phyloP scores from a whole-genome alignment of 202 grass and related monocot genomes.

The Digitaria exilis region DNA sequence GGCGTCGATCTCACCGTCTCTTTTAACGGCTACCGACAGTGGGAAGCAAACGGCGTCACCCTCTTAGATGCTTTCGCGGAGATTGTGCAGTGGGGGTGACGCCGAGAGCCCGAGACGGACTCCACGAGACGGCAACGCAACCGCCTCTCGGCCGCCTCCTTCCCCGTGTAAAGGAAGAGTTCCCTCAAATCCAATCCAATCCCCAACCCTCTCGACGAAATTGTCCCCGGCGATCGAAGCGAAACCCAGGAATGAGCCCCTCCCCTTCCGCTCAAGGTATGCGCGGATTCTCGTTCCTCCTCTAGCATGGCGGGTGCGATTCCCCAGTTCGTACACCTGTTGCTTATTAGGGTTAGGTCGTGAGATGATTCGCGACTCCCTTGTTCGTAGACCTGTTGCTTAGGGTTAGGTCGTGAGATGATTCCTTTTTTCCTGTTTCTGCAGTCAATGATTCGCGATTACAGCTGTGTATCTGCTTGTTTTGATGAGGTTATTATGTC shows the following conservation, averaged over 20 bases:
- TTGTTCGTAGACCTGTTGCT: neutral
- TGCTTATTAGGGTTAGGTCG: constrained; percentile 1
- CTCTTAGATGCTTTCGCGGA: constrained; percentile 24
- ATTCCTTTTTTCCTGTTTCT: neutral
- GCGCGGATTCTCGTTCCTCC: neutral
- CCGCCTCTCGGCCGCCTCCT: neutral
- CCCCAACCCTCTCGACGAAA: neutral
- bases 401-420: neutral
- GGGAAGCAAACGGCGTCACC: neutral
- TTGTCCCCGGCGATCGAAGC: neutral
- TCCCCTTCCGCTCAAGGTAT: constrained; percentile 33
- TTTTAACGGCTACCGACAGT: constrained; percentile 18
- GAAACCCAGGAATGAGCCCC: neutral
- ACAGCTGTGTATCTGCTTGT: neutral
- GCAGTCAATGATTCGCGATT: neutral
- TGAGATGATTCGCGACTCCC: too few species aligned
- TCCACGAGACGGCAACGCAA: neutral
- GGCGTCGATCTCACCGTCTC: neutral
- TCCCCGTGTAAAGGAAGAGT: neutral
- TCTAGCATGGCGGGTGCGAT: too few species aligned
- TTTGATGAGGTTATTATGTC: neutral
- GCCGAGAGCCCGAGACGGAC: too few species aligned
- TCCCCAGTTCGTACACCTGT: too few species aligned
- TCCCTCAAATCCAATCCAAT: neutral
- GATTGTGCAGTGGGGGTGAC: neutral